These are phyloP conservation scores for Paracorniculantispora psalliotae DNA, from an alignment of 2,329 filamentous ascomycete species.

Conservation along the genomic window DNA sequence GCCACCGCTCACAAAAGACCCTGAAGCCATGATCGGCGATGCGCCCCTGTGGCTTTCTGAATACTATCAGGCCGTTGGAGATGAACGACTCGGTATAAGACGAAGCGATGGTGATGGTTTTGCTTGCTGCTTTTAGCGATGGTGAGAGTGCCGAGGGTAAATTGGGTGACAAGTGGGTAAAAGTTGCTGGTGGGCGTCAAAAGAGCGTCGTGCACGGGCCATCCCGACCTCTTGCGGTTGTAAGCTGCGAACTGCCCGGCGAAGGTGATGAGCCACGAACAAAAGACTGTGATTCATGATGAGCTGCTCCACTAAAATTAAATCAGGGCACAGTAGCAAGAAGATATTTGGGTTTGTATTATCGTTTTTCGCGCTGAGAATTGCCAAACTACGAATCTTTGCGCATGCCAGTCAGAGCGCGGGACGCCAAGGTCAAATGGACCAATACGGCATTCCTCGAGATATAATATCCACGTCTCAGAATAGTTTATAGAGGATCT, in stretches of 20 bases:
- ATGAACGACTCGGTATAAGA: not conserved
- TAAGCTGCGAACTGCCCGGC: not conserved
- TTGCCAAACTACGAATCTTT: no score
- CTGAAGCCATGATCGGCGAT: slow-evolving; percentile 1
- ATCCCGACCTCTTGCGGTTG: not conserved
- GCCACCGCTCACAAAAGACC: not conserved
- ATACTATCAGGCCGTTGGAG: not conserved
- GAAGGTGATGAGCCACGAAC: no score
- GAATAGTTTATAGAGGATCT: no score
- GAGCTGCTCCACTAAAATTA: no score
- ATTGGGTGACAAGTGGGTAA: slow-evolving; percentile 2
- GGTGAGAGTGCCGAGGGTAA: slow-evolving; percentile 1
- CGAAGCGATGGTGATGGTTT: not conserved
- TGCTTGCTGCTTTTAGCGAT: slow-evolving; percentile 12
- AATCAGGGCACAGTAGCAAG: no score
- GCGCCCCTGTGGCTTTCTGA: not conserved
- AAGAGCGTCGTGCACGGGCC: slow-evolving; percentile 13
- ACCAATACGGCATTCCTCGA: no score
- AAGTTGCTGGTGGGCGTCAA: not conserved
- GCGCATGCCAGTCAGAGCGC: no score
- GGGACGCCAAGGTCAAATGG: no score
- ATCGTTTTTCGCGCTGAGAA: no score
- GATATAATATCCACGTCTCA: no score
- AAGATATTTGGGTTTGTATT: no score
- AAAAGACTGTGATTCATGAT: not conserved